Evolutionary conservation across 192 early-diverging fungal genomes (phyloP).

Genomic region (Backusella morwellensis): DNA sequence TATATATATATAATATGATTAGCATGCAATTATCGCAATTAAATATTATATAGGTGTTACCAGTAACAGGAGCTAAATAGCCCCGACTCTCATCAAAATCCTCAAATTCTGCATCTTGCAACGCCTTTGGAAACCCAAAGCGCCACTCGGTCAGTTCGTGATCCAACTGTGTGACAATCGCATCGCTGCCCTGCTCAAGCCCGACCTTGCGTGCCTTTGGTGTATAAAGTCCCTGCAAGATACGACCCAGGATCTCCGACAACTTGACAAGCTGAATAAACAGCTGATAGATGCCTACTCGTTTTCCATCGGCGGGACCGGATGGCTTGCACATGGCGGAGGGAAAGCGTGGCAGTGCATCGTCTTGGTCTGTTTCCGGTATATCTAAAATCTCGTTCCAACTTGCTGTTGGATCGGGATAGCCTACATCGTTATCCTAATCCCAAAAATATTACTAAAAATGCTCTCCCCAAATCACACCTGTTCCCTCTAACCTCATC

Average conservation of each 20-base stretch:
- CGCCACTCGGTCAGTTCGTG: conserved; percentile 38
- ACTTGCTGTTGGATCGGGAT: conserved; percentile 25
- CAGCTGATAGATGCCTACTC: conserved; percentile 24
- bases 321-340: conserved; percentile 20
- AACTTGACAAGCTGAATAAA: conserved; percentile 39
- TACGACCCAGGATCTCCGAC: conserved; percentile 35
- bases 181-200: conserved; percentile 31
- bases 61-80: conserved; percentile 27
- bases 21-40: not conserved
- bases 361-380: conserved; percentile 13
- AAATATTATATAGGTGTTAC: not conserved
- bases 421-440: conserved; percentile 33
- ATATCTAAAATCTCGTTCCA: conserved; percentile 32
- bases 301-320: not conserved
- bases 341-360: conserved; percentile 16
- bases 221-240: conserved; percentile 37
- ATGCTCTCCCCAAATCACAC: no score
- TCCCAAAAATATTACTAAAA: not conserved
- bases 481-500: conserved; percentile 20
- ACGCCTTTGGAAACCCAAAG: conserved; percentile 30
- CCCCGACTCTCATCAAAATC: conserved; percentile 27
- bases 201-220: conserved; percentile 30
- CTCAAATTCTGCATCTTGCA: conserved; percentile 19
- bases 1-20: not conserved
- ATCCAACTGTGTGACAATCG: conserved; percentile 32